These are phyloP conservation scores for Berkeleyomyces rouxiae DNA, from an alignment of 2,329 filamentous ascomycete genomes.

Conservation along the genomic window DNA sequence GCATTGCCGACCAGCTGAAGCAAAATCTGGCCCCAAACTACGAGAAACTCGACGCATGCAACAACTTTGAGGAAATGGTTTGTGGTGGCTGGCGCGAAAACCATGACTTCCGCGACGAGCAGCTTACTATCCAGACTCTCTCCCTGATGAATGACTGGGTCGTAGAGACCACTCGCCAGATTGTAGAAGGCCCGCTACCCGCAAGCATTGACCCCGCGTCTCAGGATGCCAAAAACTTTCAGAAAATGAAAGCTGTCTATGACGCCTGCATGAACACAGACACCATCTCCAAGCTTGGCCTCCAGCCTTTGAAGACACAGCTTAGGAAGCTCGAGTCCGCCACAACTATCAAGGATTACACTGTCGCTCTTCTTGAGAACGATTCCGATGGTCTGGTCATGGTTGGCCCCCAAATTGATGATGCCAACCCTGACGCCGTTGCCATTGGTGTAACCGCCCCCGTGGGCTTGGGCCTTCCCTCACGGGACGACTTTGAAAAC, in stretches of 20 bases:
- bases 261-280: constrained; percentile 49
- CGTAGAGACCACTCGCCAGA: constrained; percentile 41
- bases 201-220: constrained; percentile 22
- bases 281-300: constrained; percentile 35
- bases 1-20: constrained; percentile 20
- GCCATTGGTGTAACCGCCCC: constrained; percentile 27
- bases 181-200: constrained; percentile 40
- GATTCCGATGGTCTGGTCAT: constrained; percentile 26
- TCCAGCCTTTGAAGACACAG: constrained; percentile 37
- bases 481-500: constrained; percentile 44
- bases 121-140: constrained; percentile 41
- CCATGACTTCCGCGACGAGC: constrained; percentile 49
- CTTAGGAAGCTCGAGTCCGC: constrained; percentile 30
- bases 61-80: constrained; percentile 50
- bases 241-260: constrained; percentile 48
- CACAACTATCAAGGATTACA: constrained; percentile 24
- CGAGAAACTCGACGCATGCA: constrained; percentile 47
- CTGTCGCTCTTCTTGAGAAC: constrained; percentile 30
- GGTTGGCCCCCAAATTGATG: constrained; percentile 26
- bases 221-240: constrained; percentile 44
- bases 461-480: constrained; percentile 40
- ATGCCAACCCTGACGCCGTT: constrained; percentile 24
- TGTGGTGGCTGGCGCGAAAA: constrained; percentile 49
- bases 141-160: constrained; percentile 46
- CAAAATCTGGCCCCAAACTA: constrained; percentile 27